Percentiles rank a stretch among this genome's conserved stretches.
Conservation (phyloP, 2,329 filamentous ascomycete species). For the Ophiostoma himal-ulmi region DNA sequence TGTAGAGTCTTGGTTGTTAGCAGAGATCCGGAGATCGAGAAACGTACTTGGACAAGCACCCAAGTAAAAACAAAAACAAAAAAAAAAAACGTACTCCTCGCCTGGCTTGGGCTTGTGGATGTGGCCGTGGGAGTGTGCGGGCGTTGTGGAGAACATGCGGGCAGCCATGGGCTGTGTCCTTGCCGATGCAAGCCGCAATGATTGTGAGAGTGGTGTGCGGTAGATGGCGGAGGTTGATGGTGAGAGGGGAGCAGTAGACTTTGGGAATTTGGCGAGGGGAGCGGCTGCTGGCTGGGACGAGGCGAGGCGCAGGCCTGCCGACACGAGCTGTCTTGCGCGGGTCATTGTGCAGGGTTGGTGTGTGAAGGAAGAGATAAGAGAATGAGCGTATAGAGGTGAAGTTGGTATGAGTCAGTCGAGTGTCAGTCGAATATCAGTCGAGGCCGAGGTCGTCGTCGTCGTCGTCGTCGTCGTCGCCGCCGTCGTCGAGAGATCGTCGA, state of each 20-base stretch:
- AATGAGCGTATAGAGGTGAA: background rate
- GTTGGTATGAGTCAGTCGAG: background rate
- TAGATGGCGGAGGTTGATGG: background rate
- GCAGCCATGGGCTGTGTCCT: background rate
- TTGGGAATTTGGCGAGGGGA: background rate
- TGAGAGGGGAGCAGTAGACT: background rate
- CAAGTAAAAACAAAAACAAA: background rate
- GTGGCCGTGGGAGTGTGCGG: constrained; percentile 64
- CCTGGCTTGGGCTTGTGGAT: constrained; percentile 78
- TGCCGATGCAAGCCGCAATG: background rate
- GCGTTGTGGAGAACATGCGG: constrained; percentile 57
- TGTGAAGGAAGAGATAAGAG: background rate
- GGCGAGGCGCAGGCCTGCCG: constrained; percentile 13
- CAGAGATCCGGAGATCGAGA: too few species aligned
- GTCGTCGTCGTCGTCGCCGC: background rate
- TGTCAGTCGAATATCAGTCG: background rate
- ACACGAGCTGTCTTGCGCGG: constrained; percentile 10
- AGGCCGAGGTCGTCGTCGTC: background rate
- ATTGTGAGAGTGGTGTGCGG: background rate
- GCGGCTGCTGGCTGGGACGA: background rate
- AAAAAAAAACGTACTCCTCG: constrained; percentile 64
- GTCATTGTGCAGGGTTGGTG: background rate
- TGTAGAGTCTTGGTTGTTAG: constrained; percentile 63
- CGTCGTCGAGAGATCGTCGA: background rate
- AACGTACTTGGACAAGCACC: too few species aligned